Percentiles rank a stretch among this genome's conserved stretches.
phyloP scores from a whole-genome alignment of 2,329 filamentous ascomycete species.

The Leptodontidium sp. region DNA sequence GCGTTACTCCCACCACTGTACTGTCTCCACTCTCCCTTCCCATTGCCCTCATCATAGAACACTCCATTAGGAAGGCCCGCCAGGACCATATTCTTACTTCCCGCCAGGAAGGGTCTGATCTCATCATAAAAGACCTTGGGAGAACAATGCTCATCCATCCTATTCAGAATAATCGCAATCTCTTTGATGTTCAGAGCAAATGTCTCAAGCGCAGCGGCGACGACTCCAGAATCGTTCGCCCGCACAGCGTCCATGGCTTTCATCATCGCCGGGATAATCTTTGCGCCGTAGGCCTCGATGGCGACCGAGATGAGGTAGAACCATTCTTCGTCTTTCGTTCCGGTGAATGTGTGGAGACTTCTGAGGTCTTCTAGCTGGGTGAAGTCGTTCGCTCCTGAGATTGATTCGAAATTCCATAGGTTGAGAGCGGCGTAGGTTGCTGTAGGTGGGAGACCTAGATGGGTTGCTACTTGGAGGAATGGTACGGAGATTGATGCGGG shows the following conservation, averaged over 20 bases:
- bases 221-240: slow-evolving; percentile 63
- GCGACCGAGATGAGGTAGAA: slow-evolving; percentile 91
- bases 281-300: slow-evolving; percentile 83
- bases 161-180: slow-evolving; percentile 71
- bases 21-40: slow-evolving; percentile 73
- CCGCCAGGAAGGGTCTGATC: slow-evolving; percentile 88
- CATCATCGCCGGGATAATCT: slow-evolving; percentile 80
- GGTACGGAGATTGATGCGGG: slow-evolving; percentile 82
- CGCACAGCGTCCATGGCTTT: slow-evolving; percentile 76
- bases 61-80: slow-evolving; percentile 85
- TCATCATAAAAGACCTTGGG: slow-evolving; percentile 88
- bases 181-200: slow-evolving; percentile 74
- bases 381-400: slow-evolving; percentile 56
- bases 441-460: slow-evolving; percentile 83
- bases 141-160: slow-evolving; percentile 91
- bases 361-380: slow-evolving; percentile 67
- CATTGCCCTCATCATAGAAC: slow-evolving; percentile 80
- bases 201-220: slow-evolving; percentile 69
- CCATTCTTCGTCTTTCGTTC: slow-evolving; percentile 91
- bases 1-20: slow-evolving; percentile 93
- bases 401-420: slow-evolving; percentile 87
- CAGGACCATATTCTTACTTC: slow-evolving; percentile 89
- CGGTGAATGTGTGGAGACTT: slow-evolving; percentile 84
- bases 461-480: slow-evolving; percentile 73
- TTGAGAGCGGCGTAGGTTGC: slow-evolving; percentile 90